phyloP scores from a whole-genome alignment of 2,329 filamentous ascomycete genomes.

The Zasmidium citrigriseum region DNA sequence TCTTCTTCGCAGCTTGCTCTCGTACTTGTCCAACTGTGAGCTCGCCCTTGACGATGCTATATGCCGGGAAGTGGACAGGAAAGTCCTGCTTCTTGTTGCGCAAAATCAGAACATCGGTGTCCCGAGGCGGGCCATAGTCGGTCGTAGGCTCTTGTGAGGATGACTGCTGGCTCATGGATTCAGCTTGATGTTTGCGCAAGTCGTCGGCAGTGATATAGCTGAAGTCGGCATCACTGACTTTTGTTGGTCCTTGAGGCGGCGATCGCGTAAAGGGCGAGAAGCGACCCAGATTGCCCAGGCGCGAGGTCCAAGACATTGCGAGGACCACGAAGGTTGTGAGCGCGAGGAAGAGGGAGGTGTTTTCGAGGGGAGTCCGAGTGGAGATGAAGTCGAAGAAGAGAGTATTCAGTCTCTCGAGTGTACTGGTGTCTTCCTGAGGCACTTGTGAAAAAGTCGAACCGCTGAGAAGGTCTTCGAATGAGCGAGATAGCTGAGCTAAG shows the following conservation, averaged over 20 bases:
- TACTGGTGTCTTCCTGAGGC: slow-evolving; percentile 9
- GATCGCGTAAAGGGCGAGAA: slow-evolving; percentile 53
- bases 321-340: slow-evolving; percentile 40
- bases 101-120: slow-evolving; percentile 71
- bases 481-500: slow-evolving; percentile 17
- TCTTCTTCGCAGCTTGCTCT: slow-evolving; percentile 66
- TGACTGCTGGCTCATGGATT: slow-evolving; percentile 24
- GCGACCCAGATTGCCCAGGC: slow-evolving; percentile 46
- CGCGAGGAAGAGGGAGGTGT: slow-evolving; percentile 34
- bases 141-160: slow-evolving; percentile 47
- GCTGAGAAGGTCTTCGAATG: slow-evolving; percentile 16
- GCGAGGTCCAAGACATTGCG: slow-evolving; percentile 50
- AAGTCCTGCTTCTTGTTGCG: slow-evolving; percentile 68
- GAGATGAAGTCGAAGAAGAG: slow-evolving; percentile 26
- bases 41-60: slow-evolving; percentile 73
- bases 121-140: slow-evolving; percentile 45
- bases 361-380: slow-evolving; percentile 30
- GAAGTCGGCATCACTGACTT: slow-evolving; percentile 75
- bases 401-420: slow-evolving; percentile 14
- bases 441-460: slow-evolving; percentile 5
- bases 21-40: slow-evolving; percentile 67
- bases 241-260: slow-evolving; percentile 43
- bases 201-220: slow-evolving; percentile 82
- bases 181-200: slow-evolving; percentile 47
- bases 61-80: slow-evolving; percentile 71